Evolutionary conservation across 129 eudicot species (phyloP).

Genomic region (Artemisia annua): DNA sequence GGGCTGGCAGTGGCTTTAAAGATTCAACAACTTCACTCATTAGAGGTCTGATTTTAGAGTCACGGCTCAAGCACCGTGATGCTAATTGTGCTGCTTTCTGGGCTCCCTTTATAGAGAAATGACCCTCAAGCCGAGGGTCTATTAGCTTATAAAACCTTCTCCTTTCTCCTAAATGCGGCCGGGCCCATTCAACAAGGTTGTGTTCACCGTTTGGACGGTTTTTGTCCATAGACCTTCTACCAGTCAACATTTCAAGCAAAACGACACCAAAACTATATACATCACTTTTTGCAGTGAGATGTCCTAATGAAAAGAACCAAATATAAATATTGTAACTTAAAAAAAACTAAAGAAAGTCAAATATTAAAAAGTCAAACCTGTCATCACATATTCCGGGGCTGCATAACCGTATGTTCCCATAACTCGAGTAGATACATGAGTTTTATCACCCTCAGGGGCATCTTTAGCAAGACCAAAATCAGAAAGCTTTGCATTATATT

Average conservation of each 20-base stretch:
- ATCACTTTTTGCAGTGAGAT: constrained; percentile 62
- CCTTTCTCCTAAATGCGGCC: constrained; percentile 57
- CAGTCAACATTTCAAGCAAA: constrained; percentile 56
- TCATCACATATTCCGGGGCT: constrained; percentile 98
- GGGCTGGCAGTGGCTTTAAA: constrained; percentile 46
- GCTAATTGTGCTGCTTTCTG: constrained; percentile 43
- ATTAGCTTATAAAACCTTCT: constrained; percentile 39
- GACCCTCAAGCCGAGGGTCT: constrained; percentile 48
- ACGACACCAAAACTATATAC: constrained; percentile 72
- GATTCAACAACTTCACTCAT: constrained; percentile 46
- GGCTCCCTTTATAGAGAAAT: constrained; percentile 42
- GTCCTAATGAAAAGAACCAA: constrained; percentile 32
- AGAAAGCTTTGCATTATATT: constrained; percentile 95
- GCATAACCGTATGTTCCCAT: constrained; percentile 99
- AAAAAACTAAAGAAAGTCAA: not conserved
- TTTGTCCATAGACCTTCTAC: constrained; percentile 66
- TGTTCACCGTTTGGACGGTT: constrained; percentile 66
- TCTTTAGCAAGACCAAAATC: constrained; percentile 99
- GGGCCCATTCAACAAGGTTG: constrained; percentile 53
- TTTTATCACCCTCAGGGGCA: constrained; percentile 93
- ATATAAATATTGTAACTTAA: not conserved
- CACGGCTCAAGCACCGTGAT: constrained; percentile 40
- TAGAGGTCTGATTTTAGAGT: constrained; percentile 38
- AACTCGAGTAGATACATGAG: constrained; percentile 96
- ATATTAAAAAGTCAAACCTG: constrained; percentile 48